phyloP scores from a whole-genome alignment of 164 flowering plant species.

The Saururus chinensis region DNA sequence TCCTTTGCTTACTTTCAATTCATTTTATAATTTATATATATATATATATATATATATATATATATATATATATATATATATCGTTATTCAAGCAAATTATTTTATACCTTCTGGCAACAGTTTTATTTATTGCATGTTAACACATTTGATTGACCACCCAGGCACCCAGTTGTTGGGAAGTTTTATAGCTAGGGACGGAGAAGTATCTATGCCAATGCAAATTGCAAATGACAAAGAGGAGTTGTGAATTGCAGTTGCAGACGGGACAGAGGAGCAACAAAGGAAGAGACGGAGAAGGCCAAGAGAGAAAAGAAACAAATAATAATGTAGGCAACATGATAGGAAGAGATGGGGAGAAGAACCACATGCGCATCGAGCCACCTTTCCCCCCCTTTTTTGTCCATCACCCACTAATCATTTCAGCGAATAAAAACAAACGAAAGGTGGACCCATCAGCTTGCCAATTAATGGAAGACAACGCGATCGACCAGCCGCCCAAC shows the following conservation, averaged over 20 bases:
- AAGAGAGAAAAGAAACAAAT: background rate
- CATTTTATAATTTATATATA: no score
- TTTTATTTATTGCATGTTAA: no score
- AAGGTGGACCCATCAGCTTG: background rate
- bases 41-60: no score
- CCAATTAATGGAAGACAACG: slow-evolving; percentile 9
- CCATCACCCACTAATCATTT: slow-evolving; percentile 37
- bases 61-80: no score
- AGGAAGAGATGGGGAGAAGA: background rate
- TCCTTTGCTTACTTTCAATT: no score
- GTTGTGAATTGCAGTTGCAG: background rate
- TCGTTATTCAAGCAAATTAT: no score
- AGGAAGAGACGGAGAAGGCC: no score
- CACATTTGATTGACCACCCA: no score
- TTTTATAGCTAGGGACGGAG: no score
- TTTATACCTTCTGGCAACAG: no score
- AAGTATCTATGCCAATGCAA: no score
- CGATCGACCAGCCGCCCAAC: background rate
- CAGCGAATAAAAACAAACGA: slow-evolving; percentile 18
- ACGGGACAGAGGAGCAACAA: slow-evolving; percentile 4
- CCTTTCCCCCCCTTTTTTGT: slow-evolving; percentile 5
- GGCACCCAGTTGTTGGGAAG: no score
- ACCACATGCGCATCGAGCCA: slow-evolving; percentile 8
- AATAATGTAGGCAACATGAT: background rate
- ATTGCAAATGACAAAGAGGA: background rate